These are phyloP conservation scores for Waltergamsia citrina DNA, from an alignment of 2,329 filamentous ascomycete species.

Conservation along the genomic window DNA sequence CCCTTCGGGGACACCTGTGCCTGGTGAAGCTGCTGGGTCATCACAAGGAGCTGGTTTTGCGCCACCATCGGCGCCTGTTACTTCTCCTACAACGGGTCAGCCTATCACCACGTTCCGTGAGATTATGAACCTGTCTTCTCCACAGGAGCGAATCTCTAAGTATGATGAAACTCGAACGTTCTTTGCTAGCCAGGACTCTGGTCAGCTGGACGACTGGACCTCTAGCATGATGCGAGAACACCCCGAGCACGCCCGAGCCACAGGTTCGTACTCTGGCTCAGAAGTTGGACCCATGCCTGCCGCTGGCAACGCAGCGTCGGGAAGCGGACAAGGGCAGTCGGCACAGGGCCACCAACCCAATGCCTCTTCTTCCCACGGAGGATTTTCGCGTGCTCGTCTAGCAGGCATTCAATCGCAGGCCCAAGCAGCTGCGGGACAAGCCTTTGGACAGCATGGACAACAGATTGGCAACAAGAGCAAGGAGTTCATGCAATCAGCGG, in stretches of 20 bases:
- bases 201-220: constrained; percentile 57
- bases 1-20: too few species aligned
- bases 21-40: too few species aligned
- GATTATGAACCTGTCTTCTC: constrained; percentile 60
- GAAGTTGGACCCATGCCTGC: constrained; percentile 4
- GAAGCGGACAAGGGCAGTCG: constrained; percentile 8
- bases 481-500: constrained; percentile 77
- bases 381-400: constrained; percentile 24
- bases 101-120: constrained; percentile 58
- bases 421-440: constrained; percentile 29
- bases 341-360: constrained; percentile 38
- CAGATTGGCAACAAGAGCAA: constrained; percentile 79
- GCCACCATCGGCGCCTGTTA: too few species aligned
- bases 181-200: constrained; percentile 65
- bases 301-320: neutral
- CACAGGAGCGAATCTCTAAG: constrained; percentile 60
- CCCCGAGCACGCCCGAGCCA: constrained; percentile 35
- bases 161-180: constrained; percentile 65
- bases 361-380: constrained; percentile 14
- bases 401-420: constrained; percentile 23
- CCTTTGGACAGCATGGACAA: constrained; percentile 44
- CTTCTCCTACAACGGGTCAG: constrained; percentile 1
- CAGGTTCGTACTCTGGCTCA: constrained; percentile 15
- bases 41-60: too few species aligned
- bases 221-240: constrained; percentile 30